These are phyloP conservation scores for Cyberlindnera mycetangii DNA, from an alignment of 805 yeast species.

Conservation along the genomic window DNA sequence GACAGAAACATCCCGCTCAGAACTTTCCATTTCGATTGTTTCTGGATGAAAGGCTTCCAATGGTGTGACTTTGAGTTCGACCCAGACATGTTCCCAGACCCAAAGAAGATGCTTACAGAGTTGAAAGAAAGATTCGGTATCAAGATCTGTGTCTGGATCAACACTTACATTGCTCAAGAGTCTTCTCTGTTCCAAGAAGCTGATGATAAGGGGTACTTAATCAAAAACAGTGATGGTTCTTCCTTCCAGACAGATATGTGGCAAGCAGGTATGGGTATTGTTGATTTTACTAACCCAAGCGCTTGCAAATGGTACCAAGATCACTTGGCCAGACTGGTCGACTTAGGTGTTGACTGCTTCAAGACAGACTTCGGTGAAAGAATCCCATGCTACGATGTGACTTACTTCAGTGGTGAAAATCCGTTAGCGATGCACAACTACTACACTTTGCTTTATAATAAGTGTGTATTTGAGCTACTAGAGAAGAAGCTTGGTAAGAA, in stretches of 20 bases:
- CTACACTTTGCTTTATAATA: constrained; percentile 23
- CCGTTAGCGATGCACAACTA: constrained; percentile 23
- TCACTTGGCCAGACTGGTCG: constrained; percentile 16
- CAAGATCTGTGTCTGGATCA: constrained; percentile 30
- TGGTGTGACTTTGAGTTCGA: constrained; percentile 27
- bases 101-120: constrained; percentile 27
- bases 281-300: constrained; percentile 24
- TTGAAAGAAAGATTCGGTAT: constrained; percentile 36
- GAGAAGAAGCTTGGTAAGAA: constrained; percentile 22
- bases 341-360: constrained; percentile 25
- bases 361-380: constrained; percentile 27
- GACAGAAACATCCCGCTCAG: constrained; percentile 24
- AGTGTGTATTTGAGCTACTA: constrained; percentile 23
- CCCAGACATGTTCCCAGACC: constrained; percentile 24
- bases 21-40: constrained; percentile 25
- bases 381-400: constrained; percentile 22
- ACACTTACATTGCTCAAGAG: constrained; percentile 24
- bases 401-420: constrained; percentile 15
- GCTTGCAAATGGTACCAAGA: constrained; percentile 23
- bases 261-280: constrained; percentile 27
- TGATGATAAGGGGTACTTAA: constrained; percentile 21
- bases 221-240: constrained; percentile 20
- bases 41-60: constrained; percentile 26
- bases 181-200: constrained; percentile 19
- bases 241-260: constrained; percentile 24